Base-by-base conservation (phyloP, 208 protist genomes). In the Balamuthia mandrillaris region DNA sequence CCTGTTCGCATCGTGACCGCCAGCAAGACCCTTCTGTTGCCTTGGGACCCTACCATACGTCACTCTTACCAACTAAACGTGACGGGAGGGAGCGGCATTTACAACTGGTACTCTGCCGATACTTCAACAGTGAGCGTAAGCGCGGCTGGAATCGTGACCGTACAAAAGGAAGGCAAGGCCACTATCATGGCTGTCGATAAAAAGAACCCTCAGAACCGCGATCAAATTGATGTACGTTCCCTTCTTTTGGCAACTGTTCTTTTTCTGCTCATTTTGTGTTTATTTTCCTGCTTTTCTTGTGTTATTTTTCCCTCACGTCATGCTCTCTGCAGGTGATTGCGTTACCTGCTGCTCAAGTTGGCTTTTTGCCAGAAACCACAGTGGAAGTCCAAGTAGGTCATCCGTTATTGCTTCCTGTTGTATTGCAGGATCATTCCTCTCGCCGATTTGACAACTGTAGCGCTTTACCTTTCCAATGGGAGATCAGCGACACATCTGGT, bases 371-470 rank as follows among this genome's bases (percentile, higher is more conserved):
- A n/a, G n/a, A n/a, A 10, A n/a, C 75, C 52, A 82, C 56, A 54
- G 75, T 82, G 31, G 75, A 82, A 35, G 75, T 66, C 9, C 75
- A 66, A 65, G 75, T 82, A 37, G 75, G 75, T 3, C 66, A 54
- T 47, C 75, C 75, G 33, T 54, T 82, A 14, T 39, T 68, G 9
- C 35, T 82, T 31, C 75, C 75, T 37, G 52, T 41, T n/a, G 75
- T 54, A 3, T 33, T 82, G 75, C 47, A 33, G 75, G 75, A 82
- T 24, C 41, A 47, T 35, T 82, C 75, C 1, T 18, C 37, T 10
- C 14, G 12, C n/a, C 75, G 60, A 27, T 82, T 82, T 31, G 39
- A 82, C 41, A 82, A 82, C 75, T 82, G 75, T 44, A 82, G 75
- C 27, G 75, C 75, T 10, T 37, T 82, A 27, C 75, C 75, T 39